These are phyloP conservation scores for Dendrocalamus sinicus DNA, from an alignment of 176 grass and related monocot genomes.

Conservation along the genomic window DNA sequence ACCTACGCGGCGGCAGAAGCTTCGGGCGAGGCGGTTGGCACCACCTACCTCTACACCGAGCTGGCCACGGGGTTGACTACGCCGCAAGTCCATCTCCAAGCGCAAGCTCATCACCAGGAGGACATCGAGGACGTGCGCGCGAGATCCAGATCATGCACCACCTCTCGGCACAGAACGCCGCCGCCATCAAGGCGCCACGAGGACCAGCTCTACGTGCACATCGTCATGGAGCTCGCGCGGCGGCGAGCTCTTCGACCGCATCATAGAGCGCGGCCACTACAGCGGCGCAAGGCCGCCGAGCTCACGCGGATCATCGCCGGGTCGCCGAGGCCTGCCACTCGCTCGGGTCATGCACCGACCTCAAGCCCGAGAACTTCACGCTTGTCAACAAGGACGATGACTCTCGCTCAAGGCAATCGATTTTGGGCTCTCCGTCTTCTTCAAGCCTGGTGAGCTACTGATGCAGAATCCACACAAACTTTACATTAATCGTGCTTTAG, in stretches of 20 bases:
- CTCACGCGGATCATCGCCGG: constrained; percentile 84
- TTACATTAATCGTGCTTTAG: background rate
- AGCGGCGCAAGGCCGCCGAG: constrained; percentile 96
- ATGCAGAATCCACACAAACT: background rate
- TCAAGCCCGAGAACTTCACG: constrained; percentile 96
- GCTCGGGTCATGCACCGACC: constrained; percentile 97
- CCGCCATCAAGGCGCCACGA: constrained; percentile 92
- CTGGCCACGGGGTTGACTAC: constrained; percentile 68
- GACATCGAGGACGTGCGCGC: constrained; percentile 91
- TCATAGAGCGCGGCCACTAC: constrained; percentile 91
- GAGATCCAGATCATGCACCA: constrained; percentile 99
- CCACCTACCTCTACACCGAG: constrained; percentile 88
- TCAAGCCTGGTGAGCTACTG: constrained; percentile 75
- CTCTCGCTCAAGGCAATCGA: constrained; percentile 93
- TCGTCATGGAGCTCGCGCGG: constrained; percentile 97
- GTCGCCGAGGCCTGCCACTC: constrained; percentile 98
- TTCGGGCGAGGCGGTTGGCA: constrained; percentile 97
- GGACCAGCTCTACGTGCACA: constrained; percentile 87
- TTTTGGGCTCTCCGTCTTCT: constrained; percentile 97
- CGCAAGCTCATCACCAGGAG: constrained; percentile 95
- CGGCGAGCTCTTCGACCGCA: constrained; percentile 94
- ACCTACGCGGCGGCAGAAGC: constrained; percentile 74
- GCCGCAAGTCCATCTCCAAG: constrained; percentile 96
- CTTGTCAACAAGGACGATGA: constrained; percentile 87
- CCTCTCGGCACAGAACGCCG: constrained; percentile 85